These are phyloP conservation scores for Pachysandra terminalis DNA, from an alignment of 164 flowering plant species.

Conservation along the genomic window DNA sequence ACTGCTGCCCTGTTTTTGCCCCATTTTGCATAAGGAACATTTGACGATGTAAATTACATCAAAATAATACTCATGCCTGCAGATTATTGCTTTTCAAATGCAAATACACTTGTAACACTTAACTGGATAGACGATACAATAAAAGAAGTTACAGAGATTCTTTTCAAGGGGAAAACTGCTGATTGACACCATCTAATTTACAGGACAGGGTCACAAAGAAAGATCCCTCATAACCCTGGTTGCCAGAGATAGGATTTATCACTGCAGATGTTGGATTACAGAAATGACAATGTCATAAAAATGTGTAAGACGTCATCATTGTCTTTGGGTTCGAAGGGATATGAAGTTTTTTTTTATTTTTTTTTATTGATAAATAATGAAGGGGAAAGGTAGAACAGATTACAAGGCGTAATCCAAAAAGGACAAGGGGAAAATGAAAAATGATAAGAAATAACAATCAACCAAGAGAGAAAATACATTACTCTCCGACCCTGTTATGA, in stretches of 20 bases:
- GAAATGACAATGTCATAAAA: too few species aligned
- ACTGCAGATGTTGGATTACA: neutral
- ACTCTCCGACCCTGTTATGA: too few species aligned
- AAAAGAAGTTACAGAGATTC: neutral
- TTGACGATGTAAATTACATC: neutral
- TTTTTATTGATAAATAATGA: too few species aligned
- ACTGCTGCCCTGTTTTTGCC: conserved; percentile 60
- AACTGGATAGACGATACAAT: too few species aligned
- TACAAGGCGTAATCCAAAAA: too few species aligned
- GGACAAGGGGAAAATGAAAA: too few species aligned
- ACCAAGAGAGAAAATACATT: too few species aligned
- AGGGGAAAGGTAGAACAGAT: too few species aligned
- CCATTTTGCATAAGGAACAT: neutral
- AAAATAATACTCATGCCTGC: neutral
- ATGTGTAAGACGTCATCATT: neutral
- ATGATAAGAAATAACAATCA: too few species aligned
- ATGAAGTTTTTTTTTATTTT: too few species aligned
- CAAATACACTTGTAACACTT: neutral
- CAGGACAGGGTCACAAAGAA: neutral
- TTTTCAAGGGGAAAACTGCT: neutral
- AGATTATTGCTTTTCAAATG: neutral
- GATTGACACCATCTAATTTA: neutral
- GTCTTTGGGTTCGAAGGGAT: neutral
- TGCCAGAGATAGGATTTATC: neutral
- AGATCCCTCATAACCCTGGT: neutral